phyloP scores from a whole-genome alignment of 2,329 filamentous ascomycete genomes.

The Achaetomium macrosporum region DNA sequence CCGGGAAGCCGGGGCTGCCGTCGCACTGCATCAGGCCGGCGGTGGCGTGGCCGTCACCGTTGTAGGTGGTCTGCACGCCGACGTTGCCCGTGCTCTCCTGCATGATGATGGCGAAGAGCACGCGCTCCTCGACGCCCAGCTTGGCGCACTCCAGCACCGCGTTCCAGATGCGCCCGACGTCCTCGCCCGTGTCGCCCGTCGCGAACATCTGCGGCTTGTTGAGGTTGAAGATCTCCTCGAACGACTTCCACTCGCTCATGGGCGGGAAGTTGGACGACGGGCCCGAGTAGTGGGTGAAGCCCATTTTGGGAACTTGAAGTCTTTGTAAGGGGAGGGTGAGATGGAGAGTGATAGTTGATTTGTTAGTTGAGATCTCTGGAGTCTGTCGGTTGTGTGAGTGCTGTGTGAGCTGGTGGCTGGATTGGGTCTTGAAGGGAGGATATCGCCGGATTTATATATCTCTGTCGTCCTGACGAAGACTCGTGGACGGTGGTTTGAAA shows the following conservation, averaged over 20 bases:
- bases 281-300: neutral
- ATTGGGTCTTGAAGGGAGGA: neutral
- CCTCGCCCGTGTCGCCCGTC: neutral
- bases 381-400: too few relatives aligned
- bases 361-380: neutral
- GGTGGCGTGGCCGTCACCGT: neutral
- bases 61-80: neutral
- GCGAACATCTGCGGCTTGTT: neutral
- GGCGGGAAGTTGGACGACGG: neutral
- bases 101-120: neutral
- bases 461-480: neutral
- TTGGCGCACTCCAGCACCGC: neutral
- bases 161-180: neutral
- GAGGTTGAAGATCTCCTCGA: neutral
- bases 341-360: neutral
- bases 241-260: neutral
- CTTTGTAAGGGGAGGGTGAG: too few relatives aligned
- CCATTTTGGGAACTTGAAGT: neutral
- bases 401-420: neutral
- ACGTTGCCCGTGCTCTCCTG: neutral
- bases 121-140: neutral
- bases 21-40: neutral
- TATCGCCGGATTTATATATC: neutral
- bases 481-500: too few relatives aligned
- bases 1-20: neutral